Percentiles rank a stretch among this genome's conserved stretches.
Evolutionary conservation across 1,139 yeast species (phyloP).

Genomic region (Candida labiduridarum): DNA sequence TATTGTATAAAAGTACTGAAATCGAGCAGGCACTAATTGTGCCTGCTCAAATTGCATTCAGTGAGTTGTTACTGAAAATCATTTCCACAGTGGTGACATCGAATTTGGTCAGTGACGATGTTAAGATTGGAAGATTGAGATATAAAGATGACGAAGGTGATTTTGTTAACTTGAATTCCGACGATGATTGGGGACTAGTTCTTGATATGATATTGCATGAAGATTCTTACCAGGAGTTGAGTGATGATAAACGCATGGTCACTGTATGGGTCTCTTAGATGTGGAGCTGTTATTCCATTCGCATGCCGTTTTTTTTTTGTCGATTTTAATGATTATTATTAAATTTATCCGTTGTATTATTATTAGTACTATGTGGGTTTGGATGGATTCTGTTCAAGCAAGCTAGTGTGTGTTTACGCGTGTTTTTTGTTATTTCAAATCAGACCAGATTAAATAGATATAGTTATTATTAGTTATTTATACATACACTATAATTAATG

Average conservation of each 20-base stretch:
- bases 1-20: slow-evolving; percentile 51
- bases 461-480: neutral
- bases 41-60: slow-evolving; percentile 45
- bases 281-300: too few species aligned
- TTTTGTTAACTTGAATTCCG: slow-evolving; percentile 80
- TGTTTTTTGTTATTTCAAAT: neutral
- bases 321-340: neutral
- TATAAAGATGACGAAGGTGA: slow-evolving; percentile 97
- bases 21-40: slow-evolving; percentile 40
- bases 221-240: slow-evolving; percentile 17
- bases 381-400: too few species aligned
- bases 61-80: slow-evolving; percentile 47
- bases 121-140: slow-evolving; percentile 56
- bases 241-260: slow-evolving; percentile 35
- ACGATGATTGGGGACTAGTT: slow-evolving; percentile 70
- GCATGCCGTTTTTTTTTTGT: too few species aligned
- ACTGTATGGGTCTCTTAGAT: slow-evolving; percentile 42
- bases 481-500: neutral
- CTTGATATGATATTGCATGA: slow-evolving; percentile 54
- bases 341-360: neutral
- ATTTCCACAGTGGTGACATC: slow-evolving; percentile 38
- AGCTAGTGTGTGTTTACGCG: too few species aligned
- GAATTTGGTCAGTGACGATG: slow-evolving; percentile 35
- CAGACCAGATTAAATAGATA: neutral
- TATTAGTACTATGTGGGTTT: neutral